Evolutionary conservation across 768 basidiomycete species (phyloP).

Genomic region (Galerina sulciceps): DNA sequence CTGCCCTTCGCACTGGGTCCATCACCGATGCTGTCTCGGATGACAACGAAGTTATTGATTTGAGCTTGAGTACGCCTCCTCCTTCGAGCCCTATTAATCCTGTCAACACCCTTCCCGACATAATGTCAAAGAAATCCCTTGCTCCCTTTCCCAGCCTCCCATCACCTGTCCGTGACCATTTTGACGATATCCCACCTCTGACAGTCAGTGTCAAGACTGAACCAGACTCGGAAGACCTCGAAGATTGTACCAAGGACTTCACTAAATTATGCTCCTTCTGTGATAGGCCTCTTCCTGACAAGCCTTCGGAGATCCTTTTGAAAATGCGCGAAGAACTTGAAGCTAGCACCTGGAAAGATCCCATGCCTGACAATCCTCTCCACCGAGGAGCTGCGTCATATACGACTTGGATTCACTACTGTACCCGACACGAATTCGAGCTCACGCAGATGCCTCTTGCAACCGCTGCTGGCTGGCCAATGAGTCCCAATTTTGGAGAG

Average conservation of each 20-base stretch:
- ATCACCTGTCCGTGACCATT: too few species aligned
- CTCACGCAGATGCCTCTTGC: slow-evolving; percentile 1
- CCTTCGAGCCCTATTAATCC: too few species aligned
- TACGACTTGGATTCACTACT: slow-evolving; percentile 3
- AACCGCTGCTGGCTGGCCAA: slow-evolving; percentile 3
- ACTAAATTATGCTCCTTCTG: slow-evolving; percentile 9
- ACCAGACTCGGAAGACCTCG: not conserved
- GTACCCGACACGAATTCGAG: not conserved
- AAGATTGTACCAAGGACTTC: not conserved
- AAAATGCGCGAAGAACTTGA: not conserved
- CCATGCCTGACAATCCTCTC: not conserved
- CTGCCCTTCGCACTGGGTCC: too few species aligned
- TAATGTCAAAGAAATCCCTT: not conserved
- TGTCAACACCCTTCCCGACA: not conserved
- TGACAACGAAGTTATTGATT: too few species aligned
- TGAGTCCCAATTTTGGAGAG: slow-evolving; percentile 1
- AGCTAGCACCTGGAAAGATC: not conserved
- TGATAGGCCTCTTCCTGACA: slow-evolving; percentile 4
- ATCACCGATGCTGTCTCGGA: too few species aligned
- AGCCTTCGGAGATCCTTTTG: not conserved
- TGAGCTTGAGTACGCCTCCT: too few species aligned
- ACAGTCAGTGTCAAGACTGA: not conserved
- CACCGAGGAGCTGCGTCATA: slow-evolving; percentile 1
- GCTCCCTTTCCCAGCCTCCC: not conserved
- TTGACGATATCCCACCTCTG: too few species aligned